Evolutionary conservation across 176 grass and related monocot genomes (phyloP), one percentile per base, ranked within the genome.

Genomic region (Pontederia crassipes): DNA sequence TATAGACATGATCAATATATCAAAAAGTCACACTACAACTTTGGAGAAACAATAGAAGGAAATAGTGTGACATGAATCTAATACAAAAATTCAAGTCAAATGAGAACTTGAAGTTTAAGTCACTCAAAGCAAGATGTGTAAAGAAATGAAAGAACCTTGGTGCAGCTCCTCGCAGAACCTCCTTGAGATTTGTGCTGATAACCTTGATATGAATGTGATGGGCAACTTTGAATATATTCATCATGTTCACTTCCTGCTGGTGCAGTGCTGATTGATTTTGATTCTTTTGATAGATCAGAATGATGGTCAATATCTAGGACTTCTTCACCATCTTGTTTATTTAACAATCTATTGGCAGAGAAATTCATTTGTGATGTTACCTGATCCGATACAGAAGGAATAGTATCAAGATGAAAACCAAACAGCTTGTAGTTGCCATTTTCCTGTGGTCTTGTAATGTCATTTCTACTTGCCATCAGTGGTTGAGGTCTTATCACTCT

Each of bases 381-480:
- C 6, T 76, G 78, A 54, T 84, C 70, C 66, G 60, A 78, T 64
- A 80, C 45, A 54, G 81, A n/a, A 54, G 40, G 69, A 3, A 49
- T 24, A 4, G 77, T 80, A 70, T 95, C 83, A 14, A 95, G 59
- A 70, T 86, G 66, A 80, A 95, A 86, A 58, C 90, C 90, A 78
- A 95, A 95, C 60, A 95, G 80, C 72, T 86, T 95, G 58, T 78
- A 95, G 54, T 78, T 81, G 54, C 75, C 80, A 17, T 64, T 80
- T 66, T 95, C 90, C 67, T 83, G 80, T 40, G 79, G 68, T 74
- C 82, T 95, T 17, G 69, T 75, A 16, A 83, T 59, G 49, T 89
- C 90, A 76, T 77, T 73, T 18, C 81, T 76, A 61, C 32, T 40
- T 40, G 85, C 73, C 64, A 83, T 29, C 4, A 76, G 76, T 35